Base-by-base conservation (phyloP, 176 grass and related monocot species). In the Eremochloa ophiuroides region DNA sequence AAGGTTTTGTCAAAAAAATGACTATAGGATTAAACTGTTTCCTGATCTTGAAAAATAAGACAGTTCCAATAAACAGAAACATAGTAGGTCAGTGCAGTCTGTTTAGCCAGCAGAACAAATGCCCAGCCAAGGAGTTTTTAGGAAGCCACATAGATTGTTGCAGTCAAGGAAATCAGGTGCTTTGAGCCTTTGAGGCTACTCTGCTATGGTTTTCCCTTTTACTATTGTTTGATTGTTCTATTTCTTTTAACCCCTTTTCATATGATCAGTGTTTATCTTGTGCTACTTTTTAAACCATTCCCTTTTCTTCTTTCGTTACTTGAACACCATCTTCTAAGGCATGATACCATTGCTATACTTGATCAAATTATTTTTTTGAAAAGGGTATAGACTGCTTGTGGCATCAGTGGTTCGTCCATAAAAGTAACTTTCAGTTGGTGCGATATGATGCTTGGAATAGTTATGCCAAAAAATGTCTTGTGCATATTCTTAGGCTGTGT, bases 31-130 rank as follows among this genome's bases (percentile, higher is more conserved):
- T 85, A 64, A 64, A 60, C 64, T 81, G 34, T 85, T 38, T 25
- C 20, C 22, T 76, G 48, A 66, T 44, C 11, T 43, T 43, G 28
- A 39, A 78, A 63, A 81, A 89, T 80, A 76, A 76, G 25, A 70
- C 38, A 75, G 27, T 66, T 29, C 9, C n/a, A 67, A 35, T 34
- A 73, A 78, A 72, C 12, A 73, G 13, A 65, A 62, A 73, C 16
- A 20, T 3, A 84, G 66, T 67, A 51, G 22, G 26, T 48, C 50
- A 66, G 17, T 44, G 26, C 65, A 31, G 16, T 26, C 17, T 20
- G 23, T n/a, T 79, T 66, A 33, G 13, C 20, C 2, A 48, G 25
- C 43, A 62, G 17, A 85, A 64, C 1, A 55, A 66, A 64, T 80
- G 42, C 56, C 62, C 15, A 84, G 76, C 42, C 70, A 55, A 71